Evolutionary conservation across 1,139 yeast genomes (phyloP).

Genomic region (Geotrichum candidum): DNA sequence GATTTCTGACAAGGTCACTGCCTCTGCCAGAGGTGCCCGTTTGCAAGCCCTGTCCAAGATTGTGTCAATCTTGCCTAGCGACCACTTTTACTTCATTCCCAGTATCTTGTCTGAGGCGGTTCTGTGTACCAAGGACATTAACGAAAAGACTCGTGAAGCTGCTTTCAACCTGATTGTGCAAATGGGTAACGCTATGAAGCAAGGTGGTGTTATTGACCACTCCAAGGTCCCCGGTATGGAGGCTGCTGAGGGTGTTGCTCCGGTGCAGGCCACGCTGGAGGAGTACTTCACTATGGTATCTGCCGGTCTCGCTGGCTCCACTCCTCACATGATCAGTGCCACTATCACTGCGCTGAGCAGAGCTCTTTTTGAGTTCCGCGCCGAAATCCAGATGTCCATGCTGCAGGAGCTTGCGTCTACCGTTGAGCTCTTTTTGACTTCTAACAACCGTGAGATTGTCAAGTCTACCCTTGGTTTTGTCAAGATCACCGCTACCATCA

Average conservation of each 20-base stretch:
- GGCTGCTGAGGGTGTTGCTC: slow-evolving; percentile 42
- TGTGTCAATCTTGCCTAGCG: slow-evolving; percentile 53
- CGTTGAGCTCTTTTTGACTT: slow-evolving; percentile 82
- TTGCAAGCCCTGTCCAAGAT: slow-evolving; percentile 59
- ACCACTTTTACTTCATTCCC: slow-evolving; percentile 72
- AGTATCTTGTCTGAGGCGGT: slow-evolving; percentile 80
- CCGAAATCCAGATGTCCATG: slow-evolving; percentile 48
- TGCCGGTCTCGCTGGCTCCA: slow-evolving; percentile 92
- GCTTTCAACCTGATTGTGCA: slow-evolving; percentile 70
- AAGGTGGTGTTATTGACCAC: slow-evolving; percentile 65
- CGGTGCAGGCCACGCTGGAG: slow-evolving; percentile 60
- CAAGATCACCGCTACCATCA: slow-evolving; percentile 78
- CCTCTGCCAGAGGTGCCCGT: slow-evolving; percentile 78
- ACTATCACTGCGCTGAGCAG: slow-evolving; percentile 88
- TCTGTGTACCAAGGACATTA: slow-evolving; percentile 85
- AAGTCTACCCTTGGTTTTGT: slow-evolving; percentile 92
- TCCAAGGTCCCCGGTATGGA: slow-evolving; percentile 62
- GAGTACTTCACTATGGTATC: slow-evolving; percentile 90
- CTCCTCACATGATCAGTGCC: slow-evolving; percentile 95
- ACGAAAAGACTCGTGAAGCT: slow-evolving; percentile 82
- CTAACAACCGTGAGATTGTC: slow-evolving; percentile 87
- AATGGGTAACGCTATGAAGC: slow-evolving; percentile 74
- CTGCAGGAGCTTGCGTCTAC: slow-evolving; percentile 78
- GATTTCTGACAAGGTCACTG: slow-evolving; percentile 55
- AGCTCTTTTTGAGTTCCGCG: slow-evolving; percentile 78